A percentile compares a stretch with the other conserved stretches of the same genome.
Evolutionary conservation across 768 basidiomycete genomes (phyloP).

Genomic region (Tulasnella sp.): DNA sequence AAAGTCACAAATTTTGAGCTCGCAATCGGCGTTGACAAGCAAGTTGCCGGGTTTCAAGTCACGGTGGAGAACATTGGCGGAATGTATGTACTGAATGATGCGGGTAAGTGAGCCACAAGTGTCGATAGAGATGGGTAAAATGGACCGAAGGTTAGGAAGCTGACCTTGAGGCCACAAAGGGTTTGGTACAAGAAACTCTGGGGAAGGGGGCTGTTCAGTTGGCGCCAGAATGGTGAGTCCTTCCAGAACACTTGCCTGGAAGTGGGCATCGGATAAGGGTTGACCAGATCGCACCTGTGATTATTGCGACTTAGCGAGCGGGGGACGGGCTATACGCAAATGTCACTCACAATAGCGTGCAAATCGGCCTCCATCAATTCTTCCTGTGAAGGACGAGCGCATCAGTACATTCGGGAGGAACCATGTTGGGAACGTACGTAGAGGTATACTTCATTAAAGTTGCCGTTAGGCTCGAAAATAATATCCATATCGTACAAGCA

Average conservation of each 20-base stretch:
- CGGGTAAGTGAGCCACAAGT: not conserved
- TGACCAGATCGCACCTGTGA: constrained; percentile 72
- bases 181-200: constrained; percentile 93
- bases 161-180: constrained; percentile 79
- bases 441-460: constrained; percentile 94
- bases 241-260: constrained; percentile 37
- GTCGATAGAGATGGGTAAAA: not conserved
- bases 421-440: constrained; percentile 43
- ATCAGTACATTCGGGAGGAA: not conserved
- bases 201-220: not conserved
- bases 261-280: constrained; percentile 80
- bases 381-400: constrained; percentile 42
- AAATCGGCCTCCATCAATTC: constrained; percentile 99
- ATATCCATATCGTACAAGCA: constrained; percentile 98
- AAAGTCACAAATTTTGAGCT: constrained; percentile 98
- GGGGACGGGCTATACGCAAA: not conserved
- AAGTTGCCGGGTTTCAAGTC: constrained; percentile 83
- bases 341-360: constrained; percentile 69
- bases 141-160: not conserved
- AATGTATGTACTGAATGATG: constrained; percentile 68
- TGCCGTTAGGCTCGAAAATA: constrained; percentile 79
- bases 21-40: constrained; percentile 96
- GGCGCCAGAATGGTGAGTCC: not conserved
- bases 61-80: constrained; percentile 92
- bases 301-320: not conserved